Percentiles rank a stretch among this genome's conserved stretches.
Evolutionary conservation across 106 monocot genomes (phyloP).

Genomic region (Phalaenopsis aphrodite): DNA sequence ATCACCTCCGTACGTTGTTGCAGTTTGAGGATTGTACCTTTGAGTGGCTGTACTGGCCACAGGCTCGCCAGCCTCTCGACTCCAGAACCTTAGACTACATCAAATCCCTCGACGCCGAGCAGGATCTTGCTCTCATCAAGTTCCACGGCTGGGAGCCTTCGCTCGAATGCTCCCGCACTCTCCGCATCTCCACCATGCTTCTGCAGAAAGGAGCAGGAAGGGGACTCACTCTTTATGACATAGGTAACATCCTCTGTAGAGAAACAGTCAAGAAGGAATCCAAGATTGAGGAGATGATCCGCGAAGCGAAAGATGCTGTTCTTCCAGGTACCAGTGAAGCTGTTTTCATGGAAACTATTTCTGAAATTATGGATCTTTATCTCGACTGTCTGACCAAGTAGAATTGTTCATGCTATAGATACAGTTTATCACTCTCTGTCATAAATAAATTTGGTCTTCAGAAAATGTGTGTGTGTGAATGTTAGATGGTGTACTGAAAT

Average conservation of each 20-base stretch:
- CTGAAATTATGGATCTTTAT: conserved; percentile 57
- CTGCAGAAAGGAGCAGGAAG: conserved; percentile 74
- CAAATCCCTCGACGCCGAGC: conserved; percentile 63
- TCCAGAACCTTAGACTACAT: conserved; percentile 58
- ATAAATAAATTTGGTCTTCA: background rate
- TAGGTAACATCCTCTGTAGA: conserved; percentile 83
- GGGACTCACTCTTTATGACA: conserved; percentile 64
- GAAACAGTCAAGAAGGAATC: conserved; percentile 68
- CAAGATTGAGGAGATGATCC: conserved; percentile 77
- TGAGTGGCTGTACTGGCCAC: conserved; percentile 93
- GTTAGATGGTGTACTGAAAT: too few species aligned
- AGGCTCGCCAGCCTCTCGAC: conserved; percentile 56
- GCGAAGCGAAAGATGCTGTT: conserved; percentile 47
- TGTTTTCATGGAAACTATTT: conserved; percentile 53
- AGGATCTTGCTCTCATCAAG: conserved; percentile 69
- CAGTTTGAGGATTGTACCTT: conserved; percentile 98
- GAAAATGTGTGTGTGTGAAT: too few species aligned
- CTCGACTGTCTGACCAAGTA: conserved; percentile 29
- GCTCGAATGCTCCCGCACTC: conserved; percentile 43
- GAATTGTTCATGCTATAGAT: background rate
- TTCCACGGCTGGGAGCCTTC: conserved; percentile 78
- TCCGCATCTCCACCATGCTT: conserved; percentile 87
- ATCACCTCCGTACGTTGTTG: background rate
- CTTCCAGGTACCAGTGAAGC: conserved; percentile 55
- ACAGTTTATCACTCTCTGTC: background rate